phyloP scores from a whole-genome alignment of 495 filamentous ascomycete genomes.

The Apodospora peruviana region DNA sequence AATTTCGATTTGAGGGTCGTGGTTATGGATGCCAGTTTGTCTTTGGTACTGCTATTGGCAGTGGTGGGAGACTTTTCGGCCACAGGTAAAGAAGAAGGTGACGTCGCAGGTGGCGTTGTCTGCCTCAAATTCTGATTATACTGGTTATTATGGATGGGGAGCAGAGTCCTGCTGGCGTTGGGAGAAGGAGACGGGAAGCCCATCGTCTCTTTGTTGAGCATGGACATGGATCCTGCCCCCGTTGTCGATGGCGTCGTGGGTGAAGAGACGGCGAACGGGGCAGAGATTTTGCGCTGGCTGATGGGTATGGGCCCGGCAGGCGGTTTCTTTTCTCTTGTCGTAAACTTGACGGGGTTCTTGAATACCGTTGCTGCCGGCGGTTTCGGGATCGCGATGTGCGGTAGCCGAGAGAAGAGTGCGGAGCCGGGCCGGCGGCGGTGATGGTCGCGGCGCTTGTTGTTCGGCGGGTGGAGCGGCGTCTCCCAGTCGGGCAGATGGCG shows the following conservation, averaged over 20 bases:
- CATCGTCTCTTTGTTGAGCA: too few species aligned
- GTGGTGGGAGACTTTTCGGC: too few species aligned
- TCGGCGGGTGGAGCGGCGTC: constrained; percentile 29
- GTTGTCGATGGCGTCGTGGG: neutral
- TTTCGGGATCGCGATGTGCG: neutral
- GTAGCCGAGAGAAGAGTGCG: neutral
- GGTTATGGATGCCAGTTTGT: neutral
- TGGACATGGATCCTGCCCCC: too few species aligned
- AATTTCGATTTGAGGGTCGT: neutral
- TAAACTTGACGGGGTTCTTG: neutral
- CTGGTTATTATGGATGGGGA: neutral
- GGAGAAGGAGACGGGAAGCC: neutral
- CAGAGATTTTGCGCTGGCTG: neutral
- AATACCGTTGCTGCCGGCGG: neutral
- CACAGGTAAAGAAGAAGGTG: too few species aligned
- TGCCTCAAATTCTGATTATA: neutral
- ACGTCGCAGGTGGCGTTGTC: too few species aligned
- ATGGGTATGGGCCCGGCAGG: neutral
- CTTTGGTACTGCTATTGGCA: too few species aligned
- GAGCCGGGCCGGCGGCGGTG: constrained; percentile 3
- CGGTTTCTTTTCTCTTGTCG: neutral
- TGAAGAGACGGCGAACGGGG: neutral
- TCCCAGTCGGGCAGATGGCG: constrained; percentile 35
- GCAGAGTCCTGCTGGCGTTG: neutral
- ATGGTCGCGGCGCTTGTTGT: constrained; percentile 9